These are phyloP conservation scores for Rhizopogon roseolus DNA, from an alignment of 768 basidiomycete genomes.

Conservation along the genomic window DNA sequence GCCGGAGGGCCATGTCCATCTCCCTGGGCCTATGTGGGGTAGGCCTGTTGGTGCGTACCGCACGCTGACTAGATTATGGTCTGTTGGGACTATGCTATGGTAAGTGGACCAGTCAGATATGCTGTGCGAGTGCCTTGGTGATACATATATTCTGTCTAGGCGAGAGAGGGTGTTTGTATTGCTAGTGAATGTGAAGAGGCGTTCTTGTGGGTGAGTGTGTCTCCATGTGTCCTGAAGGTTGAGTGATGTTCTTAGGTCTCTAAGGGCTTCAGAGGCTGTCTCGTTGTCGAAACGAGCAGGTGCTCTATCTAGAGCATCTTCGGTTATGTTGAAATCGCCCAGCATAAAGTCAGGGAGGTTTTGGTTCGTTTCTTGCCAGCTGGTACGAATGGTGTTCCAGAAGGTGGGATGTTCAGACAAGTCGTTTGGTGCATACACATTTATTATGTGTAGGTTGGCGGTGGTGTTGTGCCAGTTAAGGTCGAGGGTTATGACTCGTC, in stretches of 20 bases:
- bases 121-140: neutral
- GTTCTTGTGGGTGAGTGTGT: neutral
- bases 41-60: neutral
- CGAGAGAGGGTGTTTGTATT: neutral
- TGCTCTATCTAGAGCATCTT: neutral
- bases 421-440: conserved; percentile 17
- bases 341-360: conserved; percentile 2
- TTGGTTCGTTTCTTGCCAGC: neutral
- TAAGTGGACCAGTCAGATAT: neutral
- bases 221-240: neutral
- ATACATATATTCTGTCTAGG: neutral
- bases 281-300: neutral
- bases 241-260: neutral
- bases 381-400: conserved; percentile 6
- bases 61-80: neutral
- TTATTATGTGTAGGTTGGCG: conserved; percentile 4
- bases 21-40: neutral
- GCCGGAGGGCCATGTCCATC: neutral
- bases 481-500: conserved; percentile 5
- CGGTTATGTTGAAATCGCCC: neutral
- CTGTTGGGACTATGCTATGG: neutral
- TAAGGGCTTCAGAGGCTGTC: conserved; percentile 6
- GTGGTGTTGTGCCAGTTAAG: conserved; percentile 13
- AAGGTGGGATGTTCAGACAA: neutral
- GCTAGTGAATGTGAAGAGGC: neutral